A percentile compares a stretch with the other conserved stretches of the same genome.
Evolutionary conservation across 768 basidiomycete genomes (phyloP).

Genomic region (Pilatotrama ljubarskyi): DNA sequence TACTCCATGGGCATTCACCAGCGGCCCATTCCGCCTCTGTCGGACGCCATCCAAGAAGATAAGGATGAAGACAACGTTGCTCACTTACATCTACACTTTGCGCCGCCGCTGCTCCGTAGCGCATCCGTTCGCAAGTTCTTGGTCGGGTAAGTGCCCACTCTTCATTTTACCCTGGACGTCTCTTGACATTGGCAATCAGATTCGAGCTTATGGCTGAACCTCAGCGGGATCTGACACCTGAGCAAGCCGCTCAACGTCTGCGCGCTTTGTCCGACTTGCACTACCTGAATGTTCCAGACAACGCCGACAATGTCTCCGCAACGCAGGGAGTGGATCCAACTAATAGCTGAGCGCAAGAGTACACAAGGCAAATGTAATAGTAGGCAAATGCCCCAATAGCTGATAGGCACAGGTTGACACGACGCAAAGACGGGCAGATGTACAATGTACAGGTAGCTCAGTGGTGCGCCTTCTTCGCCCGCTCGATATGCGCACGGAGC

Average conservation of each 20-base stretch:
- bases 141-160: conserved; percentile 62
- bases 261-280: conserved; percentile 59
- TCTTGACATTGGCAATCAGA: conserved; percentile 37
- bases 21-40: conserved; percentile 54
- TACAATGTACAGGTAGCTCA: not conserved
- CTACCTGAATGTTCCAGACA: conserved; percentile 42
- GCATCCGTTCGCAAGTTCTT: conserved; percentile 86
- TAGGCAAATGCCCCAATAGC: not conserved
- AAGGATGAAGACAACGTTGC: conserved; percentile 54
- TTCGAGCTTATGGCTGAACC: conserved; percentile 91
- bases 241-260: conserved; percentile 76
- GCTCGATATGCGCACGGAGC: conserved; percentile 73
- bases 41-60: conserved; percentile 27
- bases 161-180: conserved; percentile 1
- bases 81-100: conserved; percentile 86
- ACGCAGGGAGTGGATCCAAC: conserved; percentile 5
- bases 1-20: conserved; percentile 97
- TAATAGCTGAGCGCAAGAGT: conserved; percentile 1
- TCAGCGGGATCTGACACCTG: conserved; percentile 87
- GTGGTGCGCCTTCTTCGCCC: conserved; percentile 52
- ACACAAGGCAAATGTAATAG: not conserved
- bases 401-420: not conserved
- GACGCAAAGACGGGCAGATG: not conserved
- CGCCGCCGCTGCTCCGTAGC: conserved; percentile 80
- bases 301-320: conserved; percentile 1